Percentiles rank a stretch among this genome's conserved stretches.
These are phyloP conservation scores for Leccinum griseonigrum DNA, from an alignment of 1,284 basidiomycete species.

Conservation along the genomic window DNA sequence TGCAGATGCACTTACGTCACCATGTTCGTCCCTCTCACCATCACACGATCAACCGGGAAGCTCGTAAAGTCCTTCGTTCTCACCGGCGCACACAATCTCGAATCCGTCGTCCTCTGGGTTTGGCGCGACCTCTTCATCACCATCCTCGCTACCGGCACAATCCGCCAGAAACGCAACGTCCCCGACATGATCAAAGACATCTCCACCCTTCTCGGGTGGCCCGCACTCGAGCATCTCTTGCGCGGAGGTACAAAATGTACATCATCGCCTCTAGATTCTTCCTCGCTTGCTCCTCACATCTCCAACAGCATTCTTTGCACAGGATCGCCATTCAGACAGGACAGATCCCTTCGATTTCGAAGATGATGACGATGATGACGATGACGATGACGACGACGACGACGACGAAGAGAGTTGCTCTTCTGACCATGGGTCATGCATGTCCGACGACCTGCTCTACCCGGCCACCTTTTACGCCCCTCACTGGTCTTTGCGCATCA, in stretches of 20 bases:
- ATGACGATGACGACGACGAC: slow-evolving; percentile 22
- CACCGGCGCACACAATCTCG: slow-evolving; percentile 47
- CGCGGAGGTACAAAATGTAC: slow-evolving; percentile 47
- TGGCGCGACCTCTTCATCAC: slow-evolving; percentile 66
- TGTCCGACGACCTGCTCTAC: slow-evolving; percentile 25
- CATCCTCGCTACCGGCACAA: slow-evolving; percentile 42
- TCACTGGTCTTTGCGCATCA: slow-evolving; percentile 50
- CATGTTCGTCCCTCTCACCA: slow-evolving; percentile 44
- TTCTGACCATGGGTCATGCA: slow-evolving; percentile 27
- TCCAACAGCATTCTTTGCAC: slow-evolving; percentile 17
- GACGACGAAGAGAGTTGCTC: slow-evolving; percentile 28
- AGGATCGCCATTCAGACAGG: slow-evolving; percentile 10
- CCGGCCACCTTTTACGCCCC: slow-evolving; percentile 38
- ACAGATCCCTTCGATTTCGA: slow-evolving; percentile 30
- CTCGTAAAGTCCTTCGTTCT: slow-evolving; percentile 49
- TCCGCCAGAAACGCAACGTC: slow-evolving; percentile 37
- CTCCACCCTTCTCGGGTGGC: slow-evolving; percentile 47
- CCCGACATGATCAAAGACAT: slow-evolving; percentile 58
- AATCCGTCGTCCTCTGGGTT: slow-evolving; percentile 55
- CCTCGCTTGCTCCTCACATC: slow-evolving; percentile 4
- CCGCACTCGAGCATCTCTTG: slow-evolving; percentile 48
- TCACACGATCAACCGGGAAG: slow-evolving; percentile 43
- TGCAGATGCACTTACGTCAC: slow-evolving; percentile 37
- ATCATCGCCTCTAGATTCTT: slow-evolving; percentile 4
- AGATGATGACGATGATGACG: slow-evolving; percentile 17